Percentiles rank a stretch among this genome's conserved stretches.
Evolutionary conservation across 305 asterid species (phyloP).

Genomic region (Nicotiana rustica): DNA sequence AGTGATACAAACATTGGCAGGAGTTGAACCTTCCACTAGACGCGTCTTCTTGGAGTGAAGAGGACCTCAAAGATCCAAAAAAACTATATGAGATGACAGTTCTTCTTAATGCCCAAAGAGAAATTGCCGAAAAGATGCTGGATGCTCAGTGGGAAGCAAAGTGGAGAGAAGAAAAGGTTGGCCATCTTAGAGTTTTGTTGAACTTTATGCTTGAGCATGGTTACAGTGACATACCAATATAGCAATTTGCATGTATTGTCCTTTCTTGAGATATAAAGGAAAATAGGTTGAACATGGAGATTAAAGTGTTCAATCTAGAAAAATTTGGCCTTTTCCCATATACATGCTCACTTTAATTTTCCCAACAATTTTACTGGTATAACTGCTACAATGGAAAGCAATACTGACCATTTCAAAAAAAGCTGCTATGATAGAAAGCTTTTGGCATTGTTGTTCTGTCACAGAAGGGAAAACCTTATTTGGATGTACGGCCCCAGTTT

Average conservation of each 20-base stretch:
- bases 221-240: neutral
- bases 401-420: too few relatives aligned
- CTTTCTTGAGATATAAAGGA: neutral
- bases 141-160: conserved; percentile 94
- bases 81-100: conserved; percentile 82
- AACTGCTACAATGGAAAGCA: conserved; percentile 14
- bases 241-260: neutral
- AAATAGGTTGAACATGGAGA: neutral
- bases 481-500: conserved; percentile 18
- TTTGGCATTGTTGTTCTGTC: neutral
- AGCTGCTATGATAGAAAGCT: too few relatives aligned
- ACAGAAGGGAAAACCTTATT: neutral
- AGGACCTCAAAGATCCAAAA: conserved; percentile 92
- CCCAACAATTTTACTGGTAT: neutral
- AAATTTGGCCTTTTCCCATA: neutral
- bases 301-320: neutral
- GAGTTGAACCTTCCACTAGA: conserved; percentile 82
- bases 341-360: neutral
- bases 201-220: neutral
- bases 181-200: conserved; percentile 16
- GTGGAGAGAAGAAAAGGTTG: conserved; percentile 95
- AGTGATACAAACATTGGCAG: conserved; percentile 50
- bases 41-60: conserved; percentile 83
- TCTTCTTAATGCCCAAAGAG: conserved; percentile 94
- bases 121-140: conserved; percentile 80